Evolutionary conservation across 78 protist genomes (phyloP), one percentile per base, ranked within the genome.

Genomic region (Dictyostelium intermedium): DNA sequence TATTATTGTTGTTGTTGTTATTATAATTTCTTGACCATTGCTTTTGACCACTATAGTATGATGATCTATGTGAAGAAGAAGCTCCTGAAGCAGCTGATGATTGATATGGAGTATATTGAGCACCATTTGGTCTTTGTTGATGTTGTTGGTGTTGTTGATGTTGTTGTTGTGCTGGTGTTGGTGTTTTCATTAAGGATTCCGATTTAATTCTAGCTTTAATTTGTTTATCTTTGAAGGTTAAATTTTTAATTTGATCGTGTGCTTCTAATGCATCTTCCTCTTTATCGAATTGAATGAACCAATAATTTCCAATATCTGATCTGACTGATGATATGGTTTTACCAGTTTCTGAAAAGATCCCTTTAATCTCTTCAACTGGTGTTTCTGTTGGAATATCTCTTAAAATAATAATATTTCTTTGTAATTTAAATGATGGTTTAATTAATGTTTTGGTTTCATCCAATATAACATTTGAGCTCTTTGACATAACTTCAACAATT

Each of bases 171-270:
- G 32, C 79, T 32, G 35, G 53, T 14, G 32, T 10, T 35, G 43
- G 87, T 69, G 37, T 91, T 39, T 80, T 66, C 73, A 87, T 37
- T 34, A 85, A 56, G 6, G 94, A 32, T 84, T 95, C 97, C 2
- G 92, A 43, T 81, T 95, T 95, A 84, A 95, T 82, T 41, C 97
- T 70, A 14, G 74, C 91, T 86, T 76, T 81, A 63, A 95, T 82
- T 43, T 83, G 97, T 77, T 89, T 73, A 78, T 85, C 95, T 50
- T 91, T 70, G 78, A 82, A 91, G 16, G 84, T 76, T 23, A 27
- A 37, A n/a, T 61, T 25, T 41, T 70, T 85, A 70, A 78, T 32
- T 63, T 47, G 63, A 5, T 92, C 96, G 91, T 86, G 83, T 66
- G 85, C 87, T 61, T 32, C 61, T 27, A 70, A 56, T 20, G 96